Evolutionary conservation across 768 basidiomycete genomes (phyloP).

Genomic region (Trametopsis cervina): DNA sequence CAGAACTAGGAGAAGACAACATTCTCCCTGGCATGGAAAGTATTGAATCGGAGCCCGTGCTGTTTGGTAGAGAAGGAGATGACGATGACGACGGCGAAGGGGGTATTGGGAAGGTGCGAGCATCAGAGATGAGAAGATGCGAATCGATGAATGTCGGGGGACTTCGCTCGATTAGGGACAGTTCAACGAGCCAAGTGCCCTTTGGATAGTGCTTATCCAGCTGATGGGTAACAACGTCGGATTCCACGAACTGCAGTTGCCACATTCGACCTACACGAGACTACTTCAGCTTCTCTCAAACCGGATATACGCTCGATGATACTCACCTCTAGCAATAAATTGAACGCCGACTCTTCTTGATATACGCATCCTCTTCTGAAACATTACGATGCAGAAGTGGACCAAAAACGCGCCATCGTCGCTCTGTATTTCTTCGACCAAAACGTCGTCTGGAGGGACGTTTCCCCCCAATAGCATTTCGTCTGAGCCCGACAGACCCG

Average conservation of each 20-base stretch:
- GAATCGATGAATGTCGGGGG: slow-evolving; percentile 54
- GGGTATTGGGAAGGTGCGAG: slow-evolving; percentile 10
- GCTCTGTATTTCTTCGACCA: slow-evolving; percentile 42
- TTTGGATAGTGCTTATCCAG: slow-evolving; percentile 3
- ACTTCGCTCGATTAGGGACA: slow-evolving; percentile 48
- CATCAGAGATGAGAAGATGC: slow-evolving; percentile 36
- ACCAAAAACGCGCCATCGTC: slow-evolving; percentile 50
- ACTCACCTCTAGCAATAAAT: slow-evolving; percentile 54
- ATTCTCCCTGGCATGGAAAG: background rate
- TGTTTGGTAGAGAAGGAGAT: too few relatives aligned
- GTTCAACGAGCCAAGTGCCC: slow-evolving; percentile 35
- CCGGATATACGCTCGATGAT: background rate
- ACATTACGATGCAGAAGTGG: slow-evolving; percentile 44
- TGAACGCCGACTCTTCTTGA: slow-evolving; percentile 47
- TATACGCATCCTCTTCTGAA: slow-evolving; percentile 68
- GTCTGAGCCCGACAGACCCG: slow-evolving; percentile 46
- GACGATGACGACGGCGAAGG: slow-evolving; percentile 8
- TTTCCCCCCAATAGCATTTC: slow-evolving; percentile 31
- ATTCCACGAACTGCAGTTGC: slow-evolving; percentile 37
- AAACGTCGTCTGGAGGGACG: slow-evolving; percentile 39
- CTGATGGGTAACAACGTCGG: background rate
- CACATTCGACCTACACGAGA: slow-evolving; percentile 45
- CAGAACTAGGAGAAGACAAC: slow-evolving; percentile 5
- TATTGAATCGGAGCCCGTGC: background rate
- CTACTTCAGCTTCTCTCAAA: background rate